These are phyloP conservation scores for Cyberlindnera veronae DNA, from an alignment of 805 yeast genomes.

Conservation along the genomic window DNA sequence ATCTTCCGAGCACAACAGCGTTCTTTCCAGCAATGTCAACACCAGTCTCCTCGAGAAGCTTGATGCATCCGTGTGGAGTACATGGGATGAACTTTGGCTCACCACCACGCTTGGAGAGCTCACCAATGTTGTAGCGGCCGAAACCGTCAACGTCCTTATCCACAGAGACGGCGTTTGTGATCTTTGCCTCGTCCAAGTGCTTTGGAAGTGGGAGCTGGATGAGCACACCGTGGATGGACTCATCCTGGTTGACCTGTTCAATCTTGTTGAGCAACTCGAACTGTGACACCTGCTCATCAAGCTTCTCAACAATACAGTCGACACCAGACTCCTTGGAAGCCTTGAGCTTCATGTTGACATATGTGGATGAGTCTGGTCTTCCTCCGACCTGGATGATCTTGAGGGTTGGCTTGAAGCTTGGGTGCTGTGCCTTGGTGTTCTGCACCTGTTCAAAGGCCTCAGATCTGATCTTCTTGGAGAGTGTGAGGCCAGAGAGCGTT, in stretches of 20 bases:
- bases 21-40: conserved; percentile 57
- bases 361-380: conserved; percentile 77
- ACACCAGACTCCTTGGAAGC: conserved; percentile 73
- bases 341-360: conserved; percentile 74
- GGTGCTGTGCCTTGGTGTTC: conserved; percentile 33
- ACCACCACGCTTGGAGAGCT: conserved; percentile 70
- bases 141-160: conserved; percentile 83
- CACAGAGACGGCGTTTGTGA: conserved; percentile 63
- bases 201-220: conserved; percentile 76
- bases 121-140: conserved; percentile 75
- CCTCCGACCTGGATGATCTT: conserved; percentile 74
- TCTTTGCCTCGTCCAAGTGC: conserved; percentile 61
- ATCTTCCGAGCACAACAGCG: conserved; percentile 84
- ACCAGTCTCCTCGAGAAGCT: conserved; percentile 54
- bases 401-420: conserved; percentile 60
- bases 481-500: conserved; percentile 44
- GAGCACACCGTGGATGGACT: conserved; percentile 64
- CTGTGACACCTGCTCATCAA: conserved; percentile 56
- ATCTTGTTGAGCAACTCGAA: conserved; percentile 52
- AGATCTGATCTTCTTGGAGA: conserved; percentile 43
- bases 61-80: conserved; percentile 79
- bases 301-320: conserved; percentile 53
- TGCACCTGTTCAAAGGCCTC: conserved; percentile 38
- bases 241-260: conserved; percentile 52
- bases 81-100: conserved; percentile 72